phyloP scores from a whole-genome alignment of 1,139 yeast species.

The Pichiaceae sp. region DNA sequence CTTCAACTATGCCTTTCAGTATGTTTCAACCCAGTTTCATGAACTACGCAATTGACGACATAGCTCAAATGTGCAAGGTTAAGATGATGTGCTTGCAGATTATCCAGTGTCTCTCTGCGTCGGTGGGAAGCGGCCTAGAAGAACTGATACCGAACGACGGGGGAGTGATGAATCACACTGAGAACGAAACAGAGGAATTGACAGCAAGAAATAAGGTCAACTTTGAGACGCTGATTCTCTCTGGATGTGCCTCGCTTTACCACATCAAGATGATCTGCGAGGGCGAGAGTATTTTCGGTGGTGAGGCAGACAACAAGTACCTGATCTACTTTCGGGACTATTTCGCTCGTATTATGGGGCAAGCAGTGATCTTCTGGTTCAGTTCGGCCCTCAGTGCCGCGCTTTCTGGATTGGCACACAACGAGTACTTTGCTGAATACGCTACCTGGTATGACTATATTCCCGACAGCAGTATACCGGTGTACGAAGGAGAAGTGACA shows the following conservation, averaged over 20 bases:
- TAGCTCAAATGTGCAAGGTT: not conserved
- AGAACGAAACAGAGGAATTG: not conserved
- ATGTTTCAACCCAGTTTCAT: not conserved
- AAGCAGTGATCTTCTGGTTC: not conserved
- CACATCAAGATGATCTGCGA: not conserved
- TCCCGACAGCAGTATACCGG: too few relatives aligned
- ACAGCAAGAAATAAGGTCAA: not conserved
- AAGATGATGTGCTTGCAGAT: not conserved
- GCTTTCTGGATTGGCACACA: not conserved
- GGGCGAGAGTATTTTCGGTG: conserved; percentile 1
- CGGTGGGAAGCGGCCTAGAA: not conserved
- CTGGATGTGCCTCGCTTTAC: not conserved
- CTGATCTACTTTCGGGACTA: conserved; percentile 1
- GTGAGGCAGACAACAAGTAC: conserved; percentile 1
- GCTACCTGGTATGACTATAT: too few relatives aligned
- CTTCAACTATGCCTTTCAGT: not conserved
- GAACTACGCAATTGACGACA: not conserved
- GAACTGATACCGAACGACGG: too few relatives aligned
- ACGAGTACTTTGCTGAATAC: not conserved
- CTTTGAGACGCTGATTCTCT: not conserved
- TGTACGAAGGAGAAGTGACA: not conserved
- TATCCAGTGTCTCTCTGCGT: not conserved
- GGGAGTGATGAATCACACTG: too few relatives aligned
- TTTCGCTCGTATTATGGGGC: not conserved
- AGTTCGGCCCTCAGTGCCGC: not conserved